phyloP scores from a whole-genome alignment of 2,329 filamentous ascomycete species.

The Sarocladium oryzae region DNA sequence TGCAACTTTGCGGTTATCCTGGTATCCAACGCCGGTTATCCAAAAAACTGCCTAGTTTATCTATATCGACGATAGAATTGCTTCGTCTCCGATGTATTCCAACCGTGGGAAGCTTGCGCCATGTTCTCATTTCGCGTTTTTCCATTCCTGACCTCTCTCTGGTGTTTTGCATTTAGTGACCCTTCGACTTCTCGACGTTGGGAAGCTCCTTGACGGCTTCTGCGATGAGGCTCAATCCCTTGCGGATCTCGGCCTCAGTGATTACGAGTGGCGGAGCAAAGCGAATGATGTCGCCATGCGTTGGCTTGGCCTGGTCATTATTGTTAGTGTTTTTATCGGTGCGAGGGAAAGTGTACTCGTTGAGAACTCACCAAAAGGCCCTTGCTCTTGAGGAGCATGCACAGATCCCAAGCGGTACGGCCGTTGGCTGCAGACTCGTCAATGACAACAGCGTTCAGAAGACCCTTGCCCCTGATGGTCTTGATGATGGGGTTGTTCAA shows the following conservation, averaged over 20 bases:
- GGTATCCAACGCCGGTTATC: conserved; percentile 5
- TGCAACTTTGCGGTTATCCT: background rate
- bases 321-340: conserved; percentile 13
- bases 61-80: background rate
- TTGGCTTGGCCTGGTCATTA: conserved; percentile 77
- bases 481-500: conserved; percentile 77
- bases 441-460: conserved; percentile 94
- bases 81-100: background rate
- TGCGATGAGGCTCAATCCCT: conserved; percentile 71
- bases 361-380: conserved; percentile 69
- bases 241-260: conserved; percentile 75
- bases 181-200: conserved; percentile 33
- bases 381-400: conserved; percentile 91
- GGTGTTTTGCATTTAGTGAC: conserved; percentile 23
- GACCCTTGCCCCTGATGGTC: conserved; percentile 80
- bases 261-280: conserved; percentile 96
- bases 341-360: background rate
- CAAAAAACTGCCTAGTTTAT: background rate
- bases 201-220: conserved; percentile 79
- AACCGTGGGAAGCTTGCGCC: background rate
- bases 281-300: conserved; percentile 96
- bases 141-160: background rate
- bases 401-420: conserved; percentile 91
- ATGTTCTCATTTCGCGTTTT: background rate
- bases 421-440: conserved; percentile 82